Percentiles rank a stretch among this genome's conserved stretches.
Evolutionary conservation across 441 rosid genomes (phyloP).

Genomic region (Biscutella laevigata): DNA sequence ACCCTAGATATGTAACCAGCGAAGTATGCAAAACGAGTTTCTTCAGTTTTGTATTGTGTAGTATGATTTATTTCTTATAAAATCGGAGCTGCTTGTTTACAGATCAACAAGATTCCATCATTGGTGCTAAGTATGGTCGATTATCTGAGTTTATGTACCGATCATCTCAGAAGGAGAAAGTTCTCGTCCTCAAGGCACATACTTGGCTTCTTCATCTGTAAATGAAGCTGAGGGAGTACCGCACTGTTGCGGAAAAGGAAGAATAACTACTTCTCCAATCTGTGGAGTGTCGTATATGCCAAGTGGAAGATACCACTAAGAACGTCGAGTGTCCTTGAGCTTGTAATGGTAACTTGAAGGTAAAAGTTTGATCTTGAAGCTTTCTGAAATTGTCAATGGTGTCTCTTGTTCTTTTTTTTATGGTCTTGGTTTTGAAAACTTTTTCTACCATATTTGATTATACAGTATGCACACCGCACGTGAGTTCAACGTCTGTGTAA

Average conservation of each 20-base stretch:
- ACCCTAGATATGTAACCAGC: constrained; percentile 36
- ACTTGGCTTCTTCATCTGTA: constrained; percentile 33
- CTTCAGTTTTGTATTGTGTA: too few relatives aligned
- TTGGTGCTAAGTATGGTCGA: constrained; percentile 35
- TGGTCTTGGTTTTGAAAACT: not conserved
- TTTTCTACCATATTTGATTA: not conserved
- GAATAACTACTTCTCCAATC: constrained; percentile 55
- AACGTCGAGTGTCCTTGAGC: constrained; percentile 65
- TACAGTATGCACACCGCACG: constrained; percentile 42
- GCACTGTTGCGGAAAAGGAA: constrained; percentile 30
- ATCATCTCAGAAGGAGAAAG: constrained; percentile 46
- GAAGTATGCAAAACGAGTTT: too few relatives aligned
- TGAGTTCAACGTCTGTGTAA: constrained; percentile 95
- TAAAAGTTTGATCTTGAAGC: constrained; percentile 10
- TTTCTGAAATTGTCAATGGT: not conserved
- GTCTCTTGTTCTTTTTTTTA: constrained; percentile 1
- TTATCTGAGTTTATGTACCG: constrained; percentile 51
- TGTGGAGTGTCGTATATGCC: constrained; percentile 69
- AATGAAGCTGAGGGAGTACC: constrained; percentile 28
- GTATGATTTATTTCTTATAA: not conserved
- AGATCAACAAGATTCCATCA: too few relatives aligned
- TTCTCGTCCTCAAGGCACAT: constrained; percentile 32
- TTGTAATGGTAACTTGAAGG: constrained; percentile 76
- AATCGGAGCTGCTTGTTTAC: constrained; percentile 1
- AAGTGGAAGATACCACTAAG: constrained; percentile 55